Conservation (phyloP, 1,284 basidiomycete genomes). For the Blastosporella zonata region DNA sequence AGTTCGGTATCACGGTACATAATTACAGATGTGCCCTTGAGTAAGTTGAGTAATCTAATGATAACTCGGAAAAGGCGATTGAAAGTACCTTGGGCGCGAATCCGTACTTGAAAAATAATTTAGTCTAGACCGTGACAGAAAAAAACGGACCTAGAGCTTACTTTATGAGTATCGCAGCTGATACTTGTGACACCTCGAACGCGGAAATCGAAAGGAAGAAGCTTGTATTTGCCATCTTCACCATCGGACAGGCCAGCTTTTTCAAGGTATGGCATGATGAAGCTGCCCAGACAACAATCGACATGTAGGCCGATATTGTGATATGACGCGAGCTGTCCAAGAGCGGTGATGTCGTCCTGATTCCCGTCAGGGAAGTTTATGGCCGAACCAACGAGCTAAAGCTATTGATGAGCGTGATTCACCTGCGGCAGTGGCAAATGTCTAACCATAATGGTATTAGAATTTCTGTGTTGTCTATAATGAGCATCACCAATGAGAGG, state of each 20-base stretch:
- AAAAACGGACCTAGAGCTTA: slow-evolving; percentile 28
- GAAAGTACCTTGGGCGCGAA: slow-evolving; percentile 73
- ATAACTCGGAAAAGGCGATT: background rate
- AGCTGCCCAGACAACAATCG: slow-evolving; percentile 90
- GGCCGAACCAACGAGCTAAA: slow-evolving; percentile 83
- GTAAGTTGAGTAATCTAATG: slow-evolving; percentile 9
- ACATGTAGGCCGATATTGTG: slow-evolving; percentile 89
- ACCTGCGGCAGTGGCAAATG: slow-evolving; percentile 4
- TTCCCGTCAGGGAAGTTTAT: slow-evolving; percentile 92
- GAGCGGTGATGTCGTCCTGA: slow-evolving; percentile 84
- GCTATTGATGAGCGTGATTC: background rate
- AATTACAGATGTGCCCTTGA: slow-evolving; percentile 86
- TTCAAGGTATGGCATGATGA: slow-evolving; percentile 89
- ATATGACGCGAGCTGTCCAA: slow-evolving; percentile 74
- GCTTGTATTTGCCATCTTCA: slow-evolving; percentile 46
- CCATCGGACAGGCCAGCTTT: slow-evolving; percentile 50
- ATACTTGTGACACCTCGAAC: slow-evolving; percentile 87
- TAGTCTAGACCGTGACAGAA: background rate
- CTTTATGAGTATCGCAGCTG: slow-evolving; percentile 92
- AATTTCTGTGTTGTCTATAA: slow-evolving; percentile 48
- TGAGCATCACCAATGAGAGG: background rate
- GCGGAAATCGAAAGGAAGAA: slow-evolving; percentile 82
- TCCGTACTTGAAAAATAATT: slow-evolving; percentile 54
- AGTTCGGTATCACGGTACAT: slow-evolving; percentile 83
- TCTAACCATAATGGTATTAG: slow-evolving; percentile 77